Conservation (phyloP, 2,329 filamentous ascomycete genomes). For the Cercospora sp. region DNA sequence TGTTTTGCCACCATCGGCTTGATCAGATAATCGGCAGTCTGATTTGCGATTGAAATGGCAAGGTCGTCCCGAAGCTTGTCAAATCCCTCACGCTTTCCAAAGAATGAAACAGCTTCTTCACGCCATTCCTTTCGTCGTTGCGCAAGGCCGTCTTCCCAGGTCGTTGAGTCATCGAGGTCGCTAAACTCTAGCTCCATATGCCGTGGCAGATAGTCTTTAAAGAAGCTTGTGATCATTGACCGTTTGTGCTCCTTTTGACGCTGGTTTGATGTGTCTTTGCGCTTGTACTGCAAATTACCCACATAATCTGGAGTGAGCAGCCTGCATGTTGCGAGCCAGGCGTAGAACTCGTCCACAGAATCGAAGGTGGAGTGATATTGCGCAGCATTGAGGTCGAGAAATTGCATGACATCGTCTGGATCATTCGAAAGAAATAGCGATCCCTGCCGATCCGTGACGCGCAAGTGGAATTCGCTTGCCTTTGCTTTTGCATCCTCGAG, state of each 20-base stretch:
- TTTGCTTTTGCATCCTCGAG: conserved; percentile 63
- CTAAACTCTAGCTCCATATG: conserved; percentile 42
- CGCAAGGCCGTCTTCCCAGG: conserved; percentile 14
- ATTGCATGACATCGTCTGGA: conserved; percentile 57
- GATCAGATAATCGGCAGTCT: conserved; percentile 28
- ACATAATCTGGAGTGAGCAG: conserved; percentile 55
- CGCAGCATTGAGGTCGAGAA: conserved; percentile 60
- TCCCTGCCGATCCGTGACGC: conserved; percentile 44
- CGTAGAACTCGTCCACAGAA: conserved; percentile 58
- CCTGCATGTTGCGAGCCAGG: conserved; percentile 59
- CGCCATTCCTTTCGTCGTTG: conserved; percentile 50
- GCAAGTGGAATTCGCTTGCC: conserved; percentile 33
- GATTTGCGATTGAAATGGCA: conserved; percentile 24
- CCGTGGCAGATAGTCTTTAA: conserved; percentile 62
- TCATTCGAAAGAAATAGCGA: conserved; percentile 62
- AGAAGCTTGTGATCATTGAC: conserved; percentile 60
- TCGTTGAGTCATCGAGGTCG: neutral
- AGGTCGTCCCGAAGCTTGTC: conserved; percentile 21
- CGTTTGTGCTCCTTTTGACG: conserved; percentile 57
- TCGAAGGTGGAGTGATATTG: conserved; percentile 59
- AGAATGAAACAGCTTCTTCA: conserved; percentile 52
- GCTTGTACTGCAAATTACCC: conserved; percentile 26
- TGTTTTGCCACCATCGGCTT: conserved; percentile 24
- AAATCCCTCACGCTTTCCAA: conserved; percentile 30
- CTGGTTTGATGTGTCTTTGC: conserved; percentile 52